Conservation (phyloP, 2,329 filamentous ascomycete species). For the Penicillium freii region DNA sequence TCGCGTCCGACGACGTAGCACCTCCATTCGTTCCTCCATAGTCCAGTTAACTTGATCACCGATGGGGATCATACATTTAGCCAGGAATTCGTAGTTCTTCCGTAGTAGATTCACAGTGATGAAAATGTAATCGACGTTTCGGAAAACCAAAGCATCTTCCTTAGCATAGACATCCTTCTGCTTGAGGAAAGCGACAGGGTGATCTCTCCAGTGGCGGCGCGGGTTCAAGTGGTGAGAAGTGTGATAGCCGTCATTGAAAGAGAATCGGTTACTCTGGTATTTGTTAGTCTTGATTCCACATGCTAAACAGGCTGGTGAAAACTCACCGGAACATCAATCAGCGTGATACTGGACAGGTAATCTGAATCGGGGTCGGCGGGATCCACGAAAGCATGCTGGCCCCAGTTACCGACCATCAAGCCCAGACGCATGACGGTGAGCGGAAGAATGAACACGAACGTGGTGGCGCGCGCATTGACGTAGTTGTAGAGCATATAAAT, state of each 20-base stretch:
- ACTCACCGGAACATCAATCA: conserved; percentile 74
- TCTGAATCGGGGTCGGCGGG: conserved; percentile 72
- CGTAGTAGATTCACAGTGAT: conserved; percentile 66
- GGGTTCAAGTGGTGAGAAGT: conserved; percentile 80
- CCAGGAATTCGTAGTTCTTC: conserved; percentile 70
- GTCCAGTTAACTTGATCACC: conserved; percentile 67
- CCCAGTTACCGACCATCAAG: conserved; percentile 82
- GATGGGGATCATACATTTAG: conserved; percentile 70
- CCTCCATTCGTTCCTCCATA: conserved; percentile 59
- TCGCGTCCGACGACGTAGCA: conserved; percentile 65
- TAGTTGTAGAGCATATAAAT: conserved; percentile 53
- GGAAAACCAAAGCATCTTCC: conserved; percentile 71
- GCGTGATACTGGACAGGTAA: conserved; percentile 73
- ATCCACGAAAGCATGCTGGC: conserved; percentile 79
- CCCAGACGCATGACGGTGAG: conserved; percentile 65
- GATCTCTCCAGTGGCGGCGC: conserved; percentile 75
- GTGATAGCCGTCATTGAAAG: conserved; percentile 50
- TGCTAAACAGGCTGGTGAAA: too few species aligned
- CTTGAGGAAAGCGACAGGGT: conserved; percentile 69
- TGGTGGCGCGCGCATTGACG: conserved; percentile 54
- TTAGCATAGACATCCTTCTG: conserved; percentile 65
- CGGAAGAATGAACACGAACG: conserved; percentile 67
- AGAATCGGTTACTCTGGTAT: conserved; percentile 71
- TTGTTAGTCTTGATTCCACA: background rate
- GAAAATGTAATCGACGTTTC: conserved; percentile 78